phyloP scores from a whole-genome alignment of 2,329 filamentous ascomycete species.

The Neonectria ditissima region DNA sequence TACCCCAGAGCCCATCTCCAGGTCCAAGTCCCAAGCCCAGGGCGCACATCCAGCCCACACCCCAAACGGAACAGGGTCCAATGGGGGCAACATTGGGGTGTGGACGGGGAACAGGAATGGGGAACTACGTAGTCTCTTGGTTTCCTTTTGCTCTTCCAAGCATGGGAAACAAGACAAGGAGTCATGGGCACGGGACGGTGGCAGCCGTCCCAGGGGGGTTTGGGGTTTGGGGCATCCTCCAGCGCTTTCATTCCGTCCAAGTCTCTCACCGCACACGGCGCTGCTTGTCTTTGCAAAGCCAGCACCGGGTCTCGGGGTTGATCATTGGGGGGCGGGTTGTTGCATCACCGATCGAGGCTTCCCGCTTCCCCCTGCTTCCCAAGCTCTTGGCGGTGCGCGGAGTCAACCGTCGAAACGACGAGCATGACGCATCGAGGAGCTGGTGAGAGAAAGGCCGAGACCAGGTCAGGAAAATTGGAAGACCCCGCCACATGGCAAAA shows the following conservation, averaged over 20 bases:
- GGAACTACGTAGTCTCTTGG: slow-evolving; percentile 11
- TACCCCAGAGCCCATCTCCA: slow-evolving; percentile 37
- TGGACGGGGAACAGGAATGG: slow-evolving; percentile 17
- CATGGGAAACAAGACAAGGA: not conserved
- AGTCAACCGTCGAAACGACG: slow-evolving; percentile 16
- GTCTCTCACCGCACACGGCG: slow-evolving; percentile 9
- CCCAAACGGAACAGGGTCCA: slow-evolving; percentile 35
- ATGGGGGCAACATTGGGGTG: slow-evolving; percentile 35
- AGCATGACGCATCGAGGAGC: not conserved
- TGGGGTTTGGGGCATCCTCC: slow-evolving; percentile 1
- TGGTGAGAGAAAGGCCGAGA: not conserved
- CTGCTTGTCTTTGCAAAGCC: not conserved
- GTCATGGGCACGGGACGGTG: slow-evolving; percentile 17
- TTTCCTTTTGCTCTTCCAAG: not conserved
- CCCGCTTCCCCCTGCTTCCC: slow-evolving; percentile 9
- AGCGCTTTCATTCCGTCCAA: slow-evolving; percentile 11
- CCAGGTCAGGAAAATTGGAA: not conserved
- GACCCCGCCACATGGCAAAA: slow-evolving; percentile 7
- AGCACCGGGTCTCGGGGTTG: not conserved
- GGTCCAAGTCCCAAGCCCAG: slow-evolving; percentile 33
- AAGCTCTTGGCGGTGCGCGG: slow-evolving; percentile 20
- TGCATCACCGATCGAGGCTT: slow-evolving; percentile 1
- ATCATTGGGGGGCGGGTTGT: not conserved
- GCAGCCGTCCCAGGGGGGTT: slow-evolving; percentile 8
- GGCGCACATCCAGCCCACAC: slow-evolving; percentile 34